These are phyloP conservation scores for Blastobotrys parvus DNA, from an alignment of 805 yeast genomes.

Conservation along the genomic window DNA sequence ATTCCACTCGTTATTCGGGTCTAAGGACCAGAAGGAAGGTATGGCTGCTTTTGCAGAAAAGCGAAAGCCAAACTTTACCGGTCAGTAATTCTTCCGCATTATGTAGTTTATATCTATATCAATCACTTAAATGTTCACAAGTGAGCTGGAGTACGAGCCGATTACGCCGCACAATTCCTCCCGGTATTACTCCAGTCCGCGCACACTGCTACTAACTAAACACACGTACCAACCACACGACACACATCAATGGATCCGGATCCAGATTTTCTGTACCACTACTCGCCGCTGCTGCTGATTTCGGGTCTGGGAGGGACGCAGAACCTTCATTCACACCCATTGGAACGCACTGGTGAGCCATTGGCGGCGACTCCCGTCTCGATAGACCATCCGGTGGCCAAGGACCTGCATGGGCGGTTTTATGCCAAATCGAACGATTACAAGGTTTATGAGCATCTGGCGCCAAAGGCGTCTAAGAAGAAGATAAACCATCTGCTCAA, in stretches of 20 bases:
- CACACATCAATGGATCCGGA: neutral
- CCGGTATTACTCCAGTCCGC: no score
- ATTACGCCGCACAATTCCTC: neutral
- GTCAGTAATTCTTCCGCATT: no score
- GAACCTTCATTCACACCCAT: slow-evolving; percentile 7
- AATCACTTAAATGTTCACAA: neutral
- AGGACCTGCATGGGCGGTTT: slow-evolving; percentile 11
- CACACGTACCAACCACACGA: neutral
- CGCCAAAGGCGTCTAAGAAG: slow-evolving; percentile 12
- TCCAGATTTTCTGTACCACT: slow-evolving; percentile 8
- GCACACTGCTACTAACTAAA: neutral
- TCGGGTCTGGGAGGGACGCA: slow-evolving; percentile 9
- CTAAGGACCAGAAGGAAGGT: slow-evolving; percentile 41
- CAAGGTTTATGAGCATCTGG: slow-evolving; percentile 14
- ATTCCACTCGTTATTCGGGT: slow-evolving; percentile 41
- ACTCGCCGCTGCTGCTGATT: slow-evolving; percentile 14
- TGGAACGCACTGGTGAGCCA: slow-evolving; percentile 8
- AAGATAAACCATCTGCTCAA: slow-evolving; percentile 13
- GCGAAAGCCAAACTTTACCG: slow-evolving; percentile 32
- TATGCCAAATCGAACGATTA: slow-evolving; percentile 10
- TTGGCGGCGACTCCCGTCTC: slow-evolving; percentile 3
- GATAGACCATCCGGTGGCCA: slow-evolving; percentile 6
- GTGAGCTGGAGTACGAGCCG: neutral
- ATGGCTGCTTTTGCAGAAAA: slow-evolving; percentile 44
- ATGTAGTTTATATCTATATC: no score